phyloP scores from a whole-genome alignment of 176 grass and related monocot genomes.

The Triticum monococcum region DNA sequence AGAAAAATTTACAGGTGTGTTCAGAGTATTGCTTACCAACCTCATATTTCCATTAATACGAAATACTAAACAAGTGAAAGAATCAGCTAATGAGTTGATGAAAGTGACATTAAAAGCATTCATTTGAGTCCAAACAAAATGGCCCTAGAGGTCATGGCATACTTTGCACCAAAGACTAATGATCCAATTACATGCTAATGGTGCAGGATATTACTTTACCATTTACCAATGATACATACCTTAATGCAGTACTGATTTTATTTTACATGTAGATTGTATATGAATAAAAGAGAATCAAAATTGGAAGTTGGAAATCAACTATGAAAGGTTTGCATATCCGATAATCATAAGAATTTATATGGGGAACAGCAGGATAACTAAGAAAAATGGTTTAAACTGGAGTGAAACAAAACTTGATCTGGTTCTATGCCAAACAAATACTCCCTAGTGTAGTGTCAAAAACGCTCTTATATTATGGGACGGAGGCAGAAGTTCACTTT shows the following conservation, averaged over 20 bases:
- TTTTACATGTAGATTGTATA: not conserved
- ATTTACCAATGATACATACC: not conserved
- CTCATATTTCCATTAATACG: not conserved
- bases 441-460: too few species aligned
- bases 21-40: not conserved
- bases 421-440: not conserved
- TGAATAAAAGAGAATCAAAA: slow-evolving; percentile 1
- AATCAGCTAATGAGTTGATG: not conserved
- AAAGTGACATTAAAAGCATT: not conserved
- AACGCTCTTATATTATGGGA: too few species aligned
- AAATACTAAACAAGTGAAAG: slow-evolving; percentile 2
- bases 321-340: not conserved
- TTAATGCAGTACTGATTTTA: not conserved
- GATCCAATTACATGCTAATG: not conserved
- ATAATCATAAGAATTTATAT: not conserved
- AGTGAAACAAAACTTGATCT: not conserved
- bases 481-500: too few species aligned
- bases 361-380: not conserved
- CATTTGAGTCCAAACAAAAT: slow-evolving; percentile 3
- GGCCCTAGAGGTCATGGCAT: not conserved
- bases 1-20: not conserved
- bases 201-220: not conserved
- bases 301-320: not conserved
- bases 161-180: not conserved
- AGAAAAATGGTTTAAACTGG: not conserved